A percentile compares a stretch with the other conserved stretches of the same genome.
Evolutionary conservation across 306 rosid genomes (phyloP).

Genomic region (Dalbergia oliveri): DNA sequence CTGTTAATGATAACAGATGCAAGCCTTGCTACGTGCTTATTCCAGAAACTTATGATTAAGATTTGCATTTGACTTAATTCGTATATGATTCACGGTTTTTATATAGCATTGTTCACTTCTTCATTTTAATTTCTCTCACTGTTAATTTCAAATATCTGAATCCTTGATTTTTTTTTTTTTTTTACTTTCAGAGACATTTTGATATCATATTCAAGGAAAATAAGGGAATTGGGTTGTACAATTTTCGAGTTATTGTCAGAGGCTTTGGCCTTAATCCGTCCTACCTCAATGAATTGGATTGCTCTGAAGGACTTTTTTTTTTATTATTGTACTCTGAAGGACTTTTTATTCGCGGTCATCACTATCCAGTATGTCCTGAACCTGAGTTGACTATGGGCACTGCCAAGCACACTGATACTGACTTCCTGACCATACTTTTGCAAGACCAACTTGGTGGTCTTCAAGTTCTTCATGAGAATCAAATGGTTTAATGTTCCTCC

Average conservation of each 20-base stretch:
- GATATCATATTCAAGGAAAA: constrained; percentile 52
- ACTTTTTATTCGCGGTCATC: constrained; percentile 44
- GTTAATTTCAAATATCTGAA: neutral
- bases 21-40: too few species aligned
- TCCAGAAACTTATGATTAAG: too few species aligned
- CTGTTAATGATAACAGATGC: too few species aligned
- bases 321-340: too few species aligned
- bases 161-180: neutral
- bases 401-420: constrained; percentile 49
- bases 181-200: constrained; percentile 49
- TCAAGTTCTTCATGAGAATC: constrained; percentile 52
- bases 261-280: constrained; percentile 50
- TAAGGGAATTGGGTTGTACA: constrained; percentile 41
- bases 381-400: constrained; percentile 60
- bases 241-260: constrained; percentile 59
- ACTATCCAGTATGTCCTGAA: constrained; percentile 61
- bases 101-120: too few species aligned
- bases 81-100: too few species aligned
- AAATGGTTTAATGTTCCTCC: constrained; percentile 58
- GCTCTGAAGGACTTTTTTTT: constrained; percentile 52
- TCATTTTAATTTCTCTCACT: too few species aligned
- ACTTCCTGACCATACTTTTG: constrained; percentile 53
- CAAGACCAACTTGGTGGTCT: constrained; percentile 65
- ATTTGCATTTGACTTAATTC: too few species aligned
- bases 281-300: constrained; percentile 48